Percentiles rank a stretch among this genome's conserved stretches.
Conservation (phyloP, 2,329 filamentous ascomycete genomes). For the Elsinoe batatas region DNA sequence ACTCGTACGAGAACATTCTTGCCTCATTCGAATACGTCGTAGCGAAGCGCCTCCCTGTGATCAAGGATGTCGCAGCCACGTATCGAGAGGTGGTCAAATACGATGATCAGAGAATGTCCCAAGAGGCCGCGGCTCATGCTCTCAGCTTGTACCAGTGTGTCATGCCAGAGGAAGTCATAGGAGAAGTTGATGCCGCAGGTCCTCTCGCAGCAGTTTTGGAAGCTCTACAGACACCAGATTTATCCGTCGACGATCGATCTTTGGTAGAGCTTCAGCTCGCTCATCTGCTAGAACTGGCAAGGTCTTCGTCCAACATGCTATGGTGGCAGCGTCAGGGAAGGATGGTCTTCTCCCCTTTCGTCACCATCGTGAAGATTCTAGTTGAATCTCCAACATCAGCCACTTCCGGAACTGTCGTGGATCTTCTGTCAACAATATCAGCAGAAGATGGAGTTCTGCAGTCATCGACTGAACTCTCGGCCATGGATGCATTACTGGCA, state of each 20-base stretch:
- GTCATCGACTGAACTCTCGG: constrained; percentile 29
- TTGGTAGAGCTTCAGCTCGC: constrained; percentile 65
- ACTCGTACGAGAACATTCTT: constrained; percentile 59
- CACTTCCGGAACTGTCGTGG: constrained; percentile 19
- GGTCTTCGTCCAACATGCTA: constrained; percentile 70
- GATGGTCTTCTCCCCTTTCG: constrained; percentile 58
- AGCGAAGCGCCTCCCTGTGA: constrained; percentile 64
- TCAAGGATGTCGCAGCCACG: constrained; percentile 68
- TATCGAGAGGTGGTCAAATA: constrained; percentile 61
- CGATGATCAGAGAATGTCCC: constrained; percentile 55
- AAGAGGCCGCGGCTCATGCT: constrained; percentile 68
- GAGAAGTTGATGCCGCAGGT: constrained; percentile 78
- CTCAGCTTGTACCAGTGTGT: constrained; percentile 78
- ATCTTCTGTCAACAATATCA: constrained; percentile 51
- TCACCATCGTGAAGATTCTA: constrained; percentile 55
- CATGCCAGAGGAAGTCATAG: constrained; percentile 66
- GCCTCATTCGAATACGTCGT: constrained; percentile 49
- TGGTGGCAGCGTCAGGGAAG: constrained; percentile 73
- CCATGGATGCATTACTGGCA: constrained; percentile 38
- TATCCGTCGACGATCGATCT: constrained; percentile 30
- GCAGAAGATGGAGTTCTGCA: constrained; percentile 59
- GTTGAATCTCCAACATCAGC: constrained; percentile 29
- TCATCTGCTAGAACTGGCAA: constrained; percentile 70
- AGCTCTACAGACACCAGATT: constrained; percentile 40
- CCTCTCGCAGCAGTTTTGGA: constrained; percentile 60